Evolutionary conservation across 164 flowering plant species (phyloP), one percentile per base, ranked within the genome.

Genomic region (Vitis vinifera): DNA sequence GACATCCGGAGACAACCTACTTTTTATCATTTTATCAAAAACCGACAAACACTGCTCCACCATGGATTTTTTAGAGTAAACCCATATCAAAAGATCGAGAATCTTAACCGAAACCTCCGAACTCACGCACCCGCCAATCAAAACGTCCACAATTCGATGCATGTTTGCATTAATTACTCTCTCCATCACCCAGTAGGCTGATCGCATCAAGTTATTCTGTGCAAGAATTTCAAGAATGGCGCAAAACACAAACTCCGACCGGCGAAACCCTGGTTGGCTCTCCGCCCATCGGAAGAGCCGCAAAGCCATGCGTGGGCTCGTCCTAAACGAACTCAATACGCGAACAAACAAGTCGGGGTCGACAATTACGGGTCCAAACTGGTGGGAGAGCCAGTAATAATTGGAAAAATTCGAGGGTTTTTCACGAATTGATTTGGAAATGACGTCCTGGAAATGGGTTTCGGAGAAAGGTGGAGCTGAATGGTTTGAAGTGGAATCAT

Each of bases 261-360:
- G 66, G 11, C 73, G 70, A 55, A 83, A 83, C 31, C 80, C 88
- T 3, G 76, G 80, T 53, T 87, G 91, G 4, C 74, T 59, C 69
- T 74, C 80, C 1, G 79, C 88, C 96, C 90, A 89, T 2, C 79
- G 61, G 55, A 86, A 91, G 65, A 91, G 80, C 47, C 82, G 74
- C 19, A 87, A 51, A 16, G 88, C 91, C 14, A 77, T 27, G 19
- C 68, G 74, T 37, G 96, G 93, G 44, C 67, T 71, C 0, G 50
- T 14, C 10, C 77, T 66, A 47, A 86, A 68, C 19, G 80, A 81
- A 52, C 76, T 62, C 10, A 91, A 70, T 23, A 82, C 83, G 8
- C 79, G 65, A 2, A 78, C 10, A 2, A 90, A 79, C 78, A 83
- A 70, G 1, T 83, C 78, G 12, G 81, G 71, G 65, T 90, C 83